Percentiles rank a stretch among this genome's conserved stretches.
Conservation (phyloP, 2,329 filamentous ascomycete species). For the Hypoxylon sp. region DNA sequence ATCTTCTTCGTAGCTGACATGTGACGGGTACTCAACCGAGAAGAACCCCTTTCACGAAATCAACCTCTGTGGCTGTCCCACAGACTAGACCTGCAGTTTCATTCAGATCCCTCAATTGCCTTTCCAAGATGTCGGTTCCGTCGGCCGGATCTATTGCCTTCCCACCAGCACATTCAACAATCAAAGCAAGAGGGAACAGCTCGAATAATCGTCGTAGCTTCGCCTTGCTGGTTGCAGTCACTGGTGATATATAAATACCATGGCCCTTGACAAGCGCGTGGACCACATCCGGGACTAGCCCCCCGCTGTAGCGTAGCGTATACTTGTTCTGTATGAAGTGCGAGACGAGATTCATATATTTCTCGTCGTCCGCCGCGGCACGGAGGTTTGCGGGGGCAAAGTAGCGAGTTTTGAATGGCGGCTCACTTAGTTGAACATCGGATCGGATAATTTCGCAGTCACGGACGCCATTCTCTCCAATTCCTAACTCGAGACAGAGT, state of each 20-base stretch:
- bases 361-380: conserved; percentile 59
- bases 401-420: conserved; percentile 60
- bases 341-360: conserved; percentile 59
- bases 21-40: not conserved
- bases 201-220: conserved; percentile 69
- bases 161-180: conserved; percentile 68
- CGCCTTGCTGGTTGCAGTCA: conserved; percentile 59
- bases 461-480: conserved; percentile 43
- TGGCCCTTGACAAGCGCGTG: conserved; percentile 69
- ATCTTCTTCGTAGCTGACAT: not conserved
- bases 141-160: conserved; percentile 59
- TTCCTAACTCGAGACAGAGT: conserved; percentile 61
- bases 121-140: conserved; percentile 54
- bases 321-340: conserved; percentile 62
- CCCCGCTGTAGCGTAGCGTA: conserved; percentile 68
- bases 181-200: conserved; percentile 65
- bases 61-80: conserved; percentile 60
- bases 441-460: conserved; percentile 53
- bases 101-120: conserved; percentile 52
- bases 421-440: conserved; percentile 49
- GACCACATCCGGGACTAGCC: conserved; percentile 67
- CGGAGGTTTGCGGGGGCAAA: conserved; percentile 71
- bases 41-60: conserved; percentile 41
- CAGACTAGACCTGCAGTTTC: conserved; percentile 61
- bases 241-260: conserved; percentile 67